These are phyloP conservation scores for Gracilaria domingensis DNA, from an alignment of 23 red algal species.

Conservation along the genomic window DNA sequence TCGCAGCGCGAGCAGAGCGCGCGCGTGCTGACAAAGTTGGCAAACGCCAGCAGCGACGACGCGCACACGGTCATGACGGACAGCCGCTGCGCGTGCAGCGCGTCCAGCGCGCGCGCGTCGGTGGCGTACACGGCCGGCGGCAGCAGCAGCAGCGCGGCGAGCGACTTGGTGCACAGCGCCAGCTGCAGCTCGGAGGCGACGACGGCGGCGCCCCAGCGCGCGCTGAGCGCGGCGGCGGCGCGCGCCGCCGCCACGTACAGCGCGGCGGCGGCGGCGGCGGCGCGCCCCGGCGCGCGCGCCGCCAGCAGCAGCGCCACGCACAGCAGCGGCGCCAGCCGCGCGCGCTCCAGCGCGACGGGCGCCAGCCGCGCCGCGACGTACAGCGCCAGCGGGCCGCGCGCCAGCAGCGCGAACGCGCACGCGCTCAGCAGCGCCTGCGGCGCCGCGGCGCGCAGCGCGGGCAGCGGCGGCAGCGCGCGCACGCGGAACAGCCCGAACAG, in stretches of 20 bases:
- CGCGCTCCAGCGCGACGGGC: not conserved
- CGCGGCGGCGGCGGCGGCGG: not conserved
- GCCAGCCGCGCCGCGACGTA: not conserved
- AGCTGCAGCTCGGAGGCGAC: slow-evolving; percentile 44
- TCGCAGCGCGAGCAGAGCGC: not conserved
- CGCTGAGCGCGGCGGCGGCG: not conserved
- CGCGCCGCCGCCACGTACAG: not conserved
- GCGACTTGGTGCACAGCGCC: not conserved
- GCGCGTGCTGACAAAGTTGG: not conserved
- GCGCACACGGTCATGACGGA: not conserved
- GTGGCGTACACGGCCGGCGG: not conserved
- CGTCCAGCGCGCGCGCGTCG: not conserved
- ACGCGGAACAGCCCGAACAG: slow-evolving; percentile 41
- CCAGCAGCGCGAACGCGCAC: not conserved
- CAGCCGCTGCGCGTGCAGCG: not conserved
- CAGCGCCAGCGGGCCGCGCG: not conserved
- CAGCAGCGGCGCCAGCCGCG: not conserved
- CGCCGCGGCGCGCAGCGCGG: not conserved
- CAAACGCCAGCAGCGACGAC: not conserved
- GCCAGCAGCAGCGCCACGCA: not conserved
- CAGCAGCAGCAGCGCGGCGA: not conserved
- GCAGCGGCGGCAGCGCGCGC: not conserved
- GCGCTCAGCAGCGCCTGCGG: not conserved
- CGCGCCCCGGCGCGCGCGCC: no score
- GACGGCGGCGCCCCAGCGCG: not conserved